Evolutionary conservation across 2,329 filamentous ascomycete genomes (phyloP), one percentile per base, ranked within the genome.

Genomic region (Fusarium haematococcum): DNA sequence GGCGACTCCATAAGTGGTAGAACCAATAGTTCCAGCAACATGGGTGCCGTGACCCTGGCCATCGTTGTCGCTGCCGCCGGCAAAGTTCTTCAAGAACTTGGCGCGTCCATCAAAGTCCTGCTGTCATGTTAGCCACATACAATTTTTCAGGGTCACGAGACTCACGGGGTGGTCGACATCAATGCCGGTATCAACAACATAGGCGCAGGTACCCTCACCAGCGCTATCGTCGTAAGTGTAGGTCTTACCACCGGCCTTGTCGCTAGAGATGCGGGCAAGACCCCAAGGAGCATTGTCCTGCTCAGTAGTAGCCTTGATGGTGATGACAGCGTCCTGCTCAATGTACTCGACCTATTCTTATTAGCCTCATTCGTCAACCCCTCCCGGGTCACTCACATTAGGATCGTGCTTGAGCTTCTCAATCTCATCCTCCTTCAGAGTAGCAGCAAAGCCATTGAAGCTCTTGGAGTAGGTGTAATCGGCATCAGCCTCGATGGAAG

Each of bases 121-220:
- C 1, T 43, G 9, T 50, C 23, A 41, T 18, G 13, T 5, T 18
- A n/a, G 45, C 37, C 50, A 14, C 30, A 39, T 13, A 11, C 16
- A 18, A 30, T 30, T 9, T 30, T 50, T n/a, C 5, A 11, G 23
- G 27, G 45, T 1, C 9, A 30, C 10, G 3, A 13, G 2, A 75
- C 84, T 67, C 82, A 81, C 84, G 5, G 77, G 75, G 70, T 86
- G 85, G 8, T 77, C 77, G 18, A 79, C 60, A 33, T 79, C 80
- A 64, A 86, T 84, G 8, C 86, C 86, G 6, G 86, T 85, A 73
- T 88, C 86, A 50, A 88, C 82, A 45, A 88, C 79, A 70, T 88
- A 88, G 20, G 83, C 81, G 41, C 83, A 87, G 10, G 83, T 83
- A 9, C 82, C 84, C 54, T 78, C 77, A 9, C 84, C 86, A 1